Conservation (phyloP, 2,329 filamentous ascomycete genomes). For the Beauveria sp. region DNA sequence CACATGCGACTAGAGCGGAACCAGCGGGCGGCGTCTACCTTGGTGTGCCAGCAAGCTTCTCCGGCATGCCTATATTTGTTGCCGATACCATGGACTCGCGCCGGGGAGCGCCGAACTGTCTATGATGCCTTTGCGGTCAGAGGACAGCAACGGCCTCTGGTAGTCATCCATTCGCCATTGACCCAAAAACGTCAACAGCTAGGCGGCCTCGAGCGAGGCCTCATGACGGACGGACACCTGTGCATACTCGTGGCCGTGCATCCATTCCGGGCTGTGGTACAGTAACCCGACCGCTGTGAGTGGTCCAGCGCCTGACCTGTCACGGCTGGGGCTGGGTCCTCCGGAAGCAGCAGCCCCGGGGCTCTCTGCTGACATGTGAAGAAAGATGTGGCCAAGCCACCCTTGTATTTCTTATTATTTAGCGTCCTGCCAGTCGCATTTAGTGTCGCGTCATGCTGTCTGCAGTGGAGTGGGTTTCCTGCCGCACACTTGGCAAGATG, state of each 20-base stretch:
- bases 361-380: background rate
- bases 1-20: conserved; percentile 10
- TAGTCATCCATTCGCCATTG: background rate
- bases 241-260: background rate
- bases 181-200: background rate
- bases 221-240: background rate
- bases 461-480: background rate
- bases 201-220: background rate
- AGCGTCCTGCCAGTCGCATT: no score
- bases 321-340: background rate
- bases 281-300: conserved; percentile 3
- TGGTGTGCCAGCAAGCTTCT: background rate
- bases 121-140: background rate
- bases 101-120: background rate
- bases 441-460: background rate
- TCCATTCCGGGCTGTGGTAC: background rate
- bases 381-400: background rate
- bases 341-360: conserved; percentile 1
- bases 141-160: background rate
- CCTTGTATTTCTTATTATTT: background rate
- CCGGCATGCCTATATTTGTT: background rate
- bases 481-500: background rate
- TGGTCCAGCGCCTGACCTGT: conserved; percentile 1
- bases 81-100: background rate
- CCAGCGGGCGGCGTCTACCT: background rate